Percentiles rank a stretch among this genome's conserved stretches.
Evolutionary conservation across 768 basidiomycete species (phyloP).

Genomic region (Boletus sp.): DNA sequence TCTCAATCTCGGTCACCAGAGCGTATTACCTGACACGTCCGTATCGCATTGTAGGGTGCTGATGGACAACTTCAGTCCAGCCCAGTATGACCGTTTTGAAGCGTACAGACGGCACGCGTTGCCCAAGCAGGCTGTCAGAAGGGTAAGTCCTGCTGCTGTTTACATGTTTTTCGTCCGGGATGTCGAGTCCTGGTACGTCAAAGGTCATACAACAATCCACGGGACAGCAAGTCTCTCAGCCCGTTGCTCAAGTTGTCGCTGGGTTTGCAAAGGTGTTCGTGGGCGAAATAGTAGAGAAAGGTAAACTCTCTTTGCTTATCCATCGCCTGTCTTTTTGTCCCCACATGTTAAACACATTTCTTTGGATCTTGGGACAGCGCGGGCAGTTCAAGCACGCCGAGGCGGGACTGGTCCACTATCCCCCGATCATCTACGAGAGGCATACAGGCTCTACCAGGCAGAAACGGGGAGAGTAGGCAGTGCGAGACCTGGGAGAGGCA

Average conservation of each 20-base stretch:
- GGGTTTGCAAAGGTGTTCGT: conserved; percentile 92
- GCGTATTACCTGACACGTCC: background rate
- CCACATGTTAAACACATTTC: background rate
- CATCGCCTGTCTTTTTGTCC: no score
- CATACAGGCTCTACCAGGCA: conserved; percentile 77
- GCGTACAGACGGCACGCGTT: conserved; percentile 81
- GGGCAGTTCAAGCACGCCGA: conserved; percentile 66
- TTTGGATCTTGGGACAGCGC: conserved; percentile 44
- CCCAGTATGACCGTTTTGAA: conserved; percentile 87
- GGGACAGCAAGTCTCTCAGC: conserved; percentile 79
- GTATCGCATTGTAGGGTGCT: conserved; percentile 54
- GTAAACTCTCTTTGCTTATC: conserved; percentile 33
- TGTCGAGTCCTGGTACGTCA: background rate
- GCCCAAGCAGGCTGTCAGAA: conserved; percentile 78
- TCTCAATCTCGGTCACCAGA: background rate
- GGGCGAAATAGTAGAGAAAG: conserved; percentile 88
- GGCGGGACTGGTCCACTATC: conserved; percentile 77
- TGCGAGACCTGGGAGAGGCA: conserved; percentile 64
- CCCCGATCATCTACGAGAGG: conserved; percentile 87
- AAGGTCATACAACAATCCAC: conserved; percentile 82
- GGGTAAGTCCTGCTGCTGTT: conserved; percentile 41
- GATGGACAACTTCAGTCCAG: conserved; percentile 83
- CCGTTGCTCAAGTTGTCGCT: conserved; percentile 85
- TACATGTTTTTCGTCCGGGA: background rate
- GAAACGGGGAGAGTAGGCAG: conserved; percentile 81